Conservation (phyloP, 2,329 filamentous ascomycete species). For the Cadophora malorum region DNA sequence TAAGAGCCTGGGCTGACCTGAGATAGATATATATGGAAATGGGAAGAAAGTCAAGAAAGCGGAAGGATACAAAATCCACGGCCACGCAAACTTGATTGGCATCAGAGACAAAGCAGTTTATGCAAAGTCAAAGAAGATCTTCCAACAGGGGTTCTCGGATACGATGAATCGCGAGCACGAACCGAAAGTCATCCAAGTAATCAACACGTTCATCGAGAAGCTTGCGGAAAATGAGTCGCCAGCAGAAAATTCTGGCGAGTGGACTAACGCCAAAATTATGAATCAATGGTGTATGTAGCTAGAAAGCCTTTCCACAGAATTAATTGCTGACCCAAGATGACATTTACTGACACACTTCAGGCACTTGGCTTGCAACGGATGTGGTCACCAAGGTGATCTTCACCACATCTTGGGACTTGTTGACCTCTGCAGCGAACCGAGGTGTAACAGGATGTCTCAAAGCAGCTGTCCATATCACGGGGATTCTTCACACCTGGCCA, state of each 20-base stretch:
- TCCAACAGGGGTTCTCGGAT: slow-evolving; percentile 40
- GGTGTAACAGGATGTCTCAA: slow-evolving; percentile 21
- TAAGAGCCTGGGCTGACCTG: neutral
- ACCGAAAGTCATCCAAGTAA: slow-evolving; percentile 22
- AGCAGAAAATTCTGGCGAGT: slow-evolving; percentile 3
- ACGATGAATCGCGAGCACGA: slow-evolving; percentile 28
- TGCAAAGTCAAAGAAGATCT: slow-evolving; percentile 58
- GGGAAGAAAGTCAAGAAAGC: slow-evolving; percentile 67
- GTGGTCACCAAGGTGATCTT: slow-evolving; percentile 39
- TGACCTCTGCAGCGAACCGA: slow-evolving; percentile 27
- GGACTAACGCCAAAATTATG: slow-evolving; percentile 28
- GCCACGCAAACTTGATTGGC: slow-evolving; percentile 69
- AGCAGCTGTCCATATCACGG: slow-evolving; percentile 11
- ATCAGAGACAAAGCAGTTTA: slow-evolving; percentile 70
- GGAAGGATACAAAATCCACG: slow-evolving; percentile 63
- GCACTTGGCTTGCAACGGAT: slow-evolving; percentile 40
- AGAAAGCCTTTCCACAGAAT: neutral
- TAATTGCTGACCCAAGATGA: neutral
- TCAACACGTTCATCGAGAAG: slow-evolving; percentile 27
- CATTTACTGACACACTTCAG: slow-evolving; percentile 17
- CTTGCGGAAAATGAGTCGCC: slow-evolving; percentile 20
- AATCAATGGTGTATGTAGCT: slow-evolving; percentile 26
- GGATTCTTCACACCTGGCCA: slow-evolving; percentile 53
- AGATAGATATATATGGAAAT: slow-evolving; percentile 67
- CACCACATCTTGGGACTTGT: slow-evolving; percentile 29